Base-by-base conservation (phyloP, 2,329 filamentous ascomycete species). In the Paecilomyces sp. region DNA sequence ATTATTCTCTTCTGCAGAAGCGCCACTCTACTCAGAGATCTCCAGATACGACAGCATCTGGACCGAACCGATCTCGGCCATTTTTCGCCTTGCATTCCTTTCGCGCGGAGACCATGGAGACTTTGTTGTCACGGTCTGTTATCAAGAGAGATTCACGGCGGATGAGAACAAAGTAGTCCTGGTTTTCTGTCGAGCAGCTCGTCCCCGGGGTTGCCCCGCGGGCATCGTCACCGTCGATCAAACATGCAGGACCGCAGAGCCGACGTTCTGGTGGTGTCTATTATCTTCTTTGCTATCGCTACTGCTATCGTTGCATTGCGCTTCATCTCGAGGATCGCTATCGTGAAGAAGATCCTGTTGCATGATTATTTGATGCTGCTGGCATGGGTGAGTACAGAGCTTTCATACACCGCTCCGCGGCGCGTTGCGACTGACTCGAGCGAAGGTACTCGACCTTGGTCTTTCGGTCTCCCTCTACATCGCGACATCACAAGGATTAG, bases 361-460 rank as follows among this genome's bases (percentile, higher is more conserved):
- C 91, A 96, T 75, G 92, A 96, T 79, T 89, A 87, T 74, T 84
- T 90, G 67, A 94, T 96, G 74, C 74, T 91, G 11, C 65, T 90
- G 50, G 91, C 92, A 58, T 96, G 91, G 92, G 74, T 86, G 69
- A 61, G 71, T 66, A 22, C 9, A 18, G 25, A 31, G 30, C n/a
- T 51, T 58, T 58, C 52, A 54, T 36, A 33, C n/a, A 52, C 51
- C 22, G 13, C 53, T 61, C 58, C 65, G 60, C 61, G 63, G 57
- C 25, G 25, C 25, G 25, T 53, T 57, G 31, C 31, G 47, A 34
- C 60, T 60, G 34, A 56, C 53, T 60, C 36, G 54, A 56, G 24
- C 34, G 31, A 60, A 78, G 77, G 36, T 76, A 22, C 68, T 80
- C 57, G 72, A 79, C 53, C 76, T 80, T 60, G 79, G 75, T 54